Evolutionary conservation across 1,284 basidiomycete species (phyloP).

Genomic region (Salmacisia buchloeana): DNA sequence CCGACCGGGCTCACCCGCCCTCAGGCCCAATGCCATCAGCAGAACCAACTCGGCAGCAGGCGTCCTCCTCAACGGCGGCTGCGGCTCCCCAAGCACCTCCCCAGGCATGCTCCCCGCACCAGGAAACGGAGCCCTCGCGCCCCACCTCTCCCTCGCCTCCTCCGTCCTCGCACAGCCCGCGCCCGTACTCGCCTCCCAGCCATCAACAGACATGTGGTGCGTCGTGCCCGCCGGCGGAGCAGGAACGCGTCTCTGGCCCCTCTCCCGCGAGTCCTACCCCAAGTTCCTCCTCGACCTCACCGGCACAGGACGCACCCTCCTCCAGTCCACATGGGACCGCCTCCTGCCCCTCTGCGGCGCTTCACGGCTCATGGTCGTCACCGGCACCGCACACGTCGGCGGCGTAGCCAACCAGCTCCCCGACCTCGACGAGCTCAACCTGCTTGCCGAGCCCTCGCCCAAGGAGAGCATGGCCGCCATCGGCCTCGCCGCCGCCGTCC

Average conservation of each 20-base stretch:
- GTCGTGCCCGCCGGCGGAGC: conserved; percentile 31
- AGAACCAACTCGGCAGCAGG: neutral
- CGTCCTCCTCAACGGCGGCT: neutral
- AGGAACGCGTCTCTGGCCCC: conserved; percentile 47
- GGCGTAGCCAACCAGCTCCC: conserved; percentile 42
- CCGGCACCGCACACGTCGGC: conserved; percentile 36
- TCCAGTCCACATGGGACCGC: conserved; percentile 47
- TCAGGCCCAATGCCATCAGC: conserved; percentile 10
- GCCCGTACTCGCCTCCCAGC: conserved; percentile 36
- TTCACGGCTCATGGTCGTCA: conserved; percentile 43
- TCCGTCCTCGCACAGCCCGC: conserved; percentile 23
- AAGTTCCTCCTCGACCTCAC: conserved; percentile 48
- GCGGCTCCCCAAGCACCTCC: conserved; percentile 9
- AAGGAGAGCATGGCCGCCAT: conserved; percentile 49
- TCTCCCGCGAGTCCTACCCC: conserved; percentile 43
- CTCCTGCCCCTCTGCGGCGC: conserved; percentile 39
- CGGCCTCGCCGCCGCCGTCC: conserved; percentile 47
- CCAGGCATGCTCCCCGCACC: neutral
- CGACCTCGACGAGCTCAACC: conserved; percentile 29
- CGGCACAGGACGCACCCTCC: conserved; percentile 38
- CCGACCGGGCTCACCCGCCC: conserved; percentile 23
- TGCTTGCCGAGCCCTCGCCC: conserved; percentile 46
- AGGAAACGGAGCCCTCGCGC: conserved; percentile 7
- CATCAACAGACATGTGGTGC: conserved; percentile 43
- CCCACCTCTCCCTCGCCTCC: conserved; percentile 16